Base-by-base conservation (phyloP, 768 basidiomycete genomes). In the Tricholoma flavovirens region DNA sequence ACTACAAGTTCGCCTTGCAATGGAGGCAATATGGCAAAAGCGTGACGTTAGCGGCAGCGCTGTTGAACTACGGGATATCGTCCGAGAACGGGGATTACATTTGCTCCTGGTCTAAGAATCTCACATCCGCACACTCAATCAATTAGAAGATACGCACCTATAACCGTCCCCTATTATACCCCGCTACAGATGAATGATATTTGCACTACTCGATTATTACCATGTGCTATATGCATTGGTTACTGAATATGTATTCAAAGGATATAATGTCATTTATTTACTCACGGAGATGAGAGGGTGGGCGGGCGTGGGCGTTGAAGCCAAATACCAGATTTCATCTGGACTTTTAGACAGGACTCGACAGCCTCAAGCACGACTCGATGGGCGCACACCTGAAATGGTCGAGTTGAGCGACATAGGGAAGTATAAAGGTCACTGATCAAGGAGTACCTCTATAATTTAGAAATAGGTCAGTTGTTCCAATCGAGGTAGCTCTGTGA, bases 1-100 rank as follows among this genome's bases (percentile, higher is more conserved):
- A 45, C 73, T 78, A 60, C 82, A 83, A 58, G 77, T 79, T 14
- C 71, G 82, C 38, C 73, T 79, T 59, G 68, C 85, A 59, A 83
- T 89, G 82, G 84, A 88, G 65, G 75, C 79, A 1, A 75, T 86
- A 7, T 88, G 86, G 87, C 83, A 84, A 58, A 80, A 79, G 58
- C 77, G 86, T 40, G 84, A 87, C 62, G 75, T 75, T 43, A 71
- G 75, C 56, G 77, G 80, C 29, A 75, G 73, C 36, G 69, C 75
- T 15, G 76, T 83, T 51, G 84, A 87, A 69, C 77, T 88, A 74
- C 78, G 83, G 35, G 81, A 87, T 51, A 79, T 79, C 26, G 74
- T 83, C 70, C 73, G 71, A 61, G 81, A 83, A 59, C 71, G 75
- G 49, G 72, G 74, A 30, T 65, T 77, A 54, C 77, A 77, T 59